Base-by-base conservation (phyloP, 108 stramenopile genomes). In the Schizochytrium sp. region DNA sequence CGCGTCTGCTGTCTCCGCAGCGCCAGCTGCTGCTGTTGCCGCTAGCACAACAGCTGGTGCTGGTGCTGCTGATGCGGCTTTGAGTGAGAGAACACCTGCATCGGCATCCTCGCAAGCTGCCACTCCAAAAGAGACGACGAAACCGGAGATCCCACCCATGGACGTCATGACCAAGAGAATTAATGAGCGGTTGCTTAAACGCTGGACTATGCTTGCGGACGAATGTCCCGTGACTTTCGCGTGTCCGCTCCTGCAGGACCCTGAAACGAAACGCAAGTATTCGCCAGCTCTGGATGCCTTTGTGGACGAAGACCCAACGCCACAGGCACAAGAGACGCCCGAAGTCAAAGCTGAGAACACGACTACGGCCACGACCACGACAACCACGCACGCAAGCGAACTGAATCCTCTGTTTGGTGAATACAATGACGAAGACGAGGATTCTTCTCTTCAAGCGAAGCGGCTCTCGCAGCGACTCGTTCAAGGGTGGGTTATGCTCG, bases 151-250 rank as follows among this genome's bases (percentile, higher is more conserved):
- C 12, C 76, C 76, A 1, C 76, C 76, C 10, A 83, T 53, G 76
- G 16, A 47, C 28, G 45, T 53, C 43, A 47, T 83, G 23, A 53
- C 76, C 18, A 83, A 83, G 48, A 12, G 45, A 6, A 47, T 83
- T 45, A 53, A 53, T 12, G 76, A 83, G 48, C 45, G 51, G 6
- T 4, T 83, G 0, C 76, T 83, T 6, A 47, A 83, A 23, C 48
- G 76, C 18, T 83, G 76, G 76, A 53, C 76, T 6, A 83, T 83
- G 76, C 76, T 83, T 53, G 76, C 45, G 45, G 76, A 83, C 19
- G 76, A 83, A 34, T 83, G 76, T 34, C 76, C 76, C 6, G 51
- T 83, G n/a, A 83, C 76, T 55, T 6, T 6, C 28, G 76, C 76
- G 14, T 83, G 76, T 23, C 76, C 76, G 19, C 23, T 83, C 1